Percentiles rank a stretch among this genome's conserved stretches.
These are phyloP conservation scores for Coemansia asiatica DNA, from an alignment of 192 early-diverging fungal genomes.

Conservation along the genomic window DNA sequence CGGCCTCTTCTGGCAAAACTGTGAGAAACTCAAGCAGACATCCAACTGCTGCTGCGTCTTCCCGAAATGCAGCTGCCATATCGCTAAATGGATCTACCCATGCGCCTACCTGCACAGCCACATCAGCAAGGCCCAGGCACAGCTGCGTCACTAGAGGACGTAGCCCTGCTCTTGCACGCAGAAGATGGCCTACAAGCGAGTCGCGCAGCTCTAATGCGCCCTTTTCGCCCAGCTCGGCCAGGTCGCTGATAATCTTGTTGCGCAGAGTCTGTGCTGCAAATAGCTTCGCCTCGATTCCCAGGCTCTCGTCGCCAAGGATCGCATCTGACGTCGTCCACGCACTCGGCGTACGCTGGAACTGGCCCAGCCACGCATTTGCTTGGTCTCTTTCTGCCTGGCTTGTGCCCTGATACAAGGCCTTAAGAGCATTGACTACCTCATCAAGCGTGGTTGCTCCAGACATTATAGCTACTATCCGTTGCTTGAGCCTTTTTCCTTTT, in stretches of 20 bases:
- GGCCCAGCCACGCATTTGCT: conserved; percentile 78
- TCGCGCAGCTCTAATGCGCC: conserved; percentile 71
- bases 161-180: conserved; percentile 58
- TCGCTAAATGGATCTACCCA: conserved; percentile 83
- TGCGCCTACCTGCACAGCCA: conserved; percentile 74
- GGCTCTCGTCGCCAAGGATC: conserved; percentile 61
- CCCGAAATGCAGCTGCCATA: conserved; percentile 69
- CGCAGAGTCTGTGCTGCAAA: conserved; percentile 95
- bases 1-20: conserved; percentile 86
- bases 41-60: conserved; percentile 59
- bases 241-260: conserved; percentile 85
- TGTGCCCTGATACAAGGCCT: conserved; percentile 47
- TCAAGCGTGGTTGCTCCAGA: conserved; percentile 16
- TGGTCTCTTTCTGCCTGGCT: conserved; percentile 36
- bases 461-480: conserved; percentile 17
- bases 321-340: conserved; percentile 84
- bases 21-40: conserved; percentile 80
- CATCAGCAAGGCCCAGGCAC: conserved; percentile 77
- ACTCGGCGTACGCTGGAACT: conserved; percentile 82
- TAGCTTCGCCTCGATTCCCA: conserved; percentile 63
- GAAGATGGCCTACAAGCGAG: conserved; percentile 72
- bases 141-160: conserved; percentile 77
- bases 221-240: conserved; percentile 68
- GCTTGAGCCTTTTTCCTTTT: too few species aligned
- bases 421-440: conserved; percentile 46